Evolutionary conservation across 441 rosid genomes (phyloP).

Genomic region (Kokia cookei): DNA sequence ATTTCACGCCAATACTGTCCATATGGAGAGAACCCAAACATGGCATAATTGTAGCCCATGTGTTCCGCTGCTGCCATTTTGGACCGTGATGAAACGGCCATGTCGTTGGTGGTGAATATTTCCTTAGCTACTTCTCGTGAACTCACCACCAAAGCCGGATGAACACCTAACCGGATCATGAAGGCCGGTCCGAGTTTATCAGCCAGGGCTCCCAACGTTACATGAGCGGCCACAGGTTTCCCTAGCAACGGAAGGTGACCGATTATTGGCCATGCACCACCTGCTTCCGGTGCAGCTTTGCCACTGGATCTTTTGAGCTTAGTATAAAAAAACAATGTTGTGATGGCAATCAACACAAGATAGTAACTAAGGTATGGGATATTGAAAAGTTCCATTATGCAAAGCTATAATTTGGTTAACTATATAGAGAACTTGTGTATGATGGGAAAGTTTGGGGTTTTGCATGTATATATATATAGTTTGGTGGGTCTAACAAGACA

Average conservation of each 20-base stretch:
- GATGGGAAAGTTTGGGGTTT: not conserved
- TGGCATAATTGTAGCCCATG: constrained; percentile 19
- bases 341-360: not conserved
- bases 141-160: constrained; percentile 17
- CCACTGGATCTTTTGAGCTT: not conserved
- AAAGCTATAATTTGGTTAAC: not conserved
- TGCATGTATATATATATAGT: not conserved
- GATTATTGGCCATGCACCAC: constrained; percentile 15
- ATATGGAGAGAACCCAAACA: constrained; percentile 14
- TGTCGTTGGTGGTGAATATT: constrained; percentile 14
- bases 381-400: not conserved
- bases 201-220: constrained; percentile 14
- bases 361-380: not conserved
- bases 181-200: constrained; percentile 24
- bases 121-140: not conserved
- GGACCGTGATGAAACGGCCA: constrained; percentile 11
- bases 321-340: not conserved
- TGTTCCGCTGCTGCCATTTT: not conserved
- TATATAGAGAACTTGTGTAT: not conserved
- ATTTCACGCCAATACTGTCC: constrained; percentile 24
- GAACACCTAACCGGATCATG: constrained; percentile 18
- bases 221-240: constrained; percentile 7
- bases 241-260: constrained; percentile 21
- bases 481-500: not conserved
- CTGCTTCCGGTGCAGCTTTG: constrained; percentile 11